Evolutionary conservation across 1,284 basidiomycete species (phyloP).

Genomic region (Malassezia psittaci): DNA sequence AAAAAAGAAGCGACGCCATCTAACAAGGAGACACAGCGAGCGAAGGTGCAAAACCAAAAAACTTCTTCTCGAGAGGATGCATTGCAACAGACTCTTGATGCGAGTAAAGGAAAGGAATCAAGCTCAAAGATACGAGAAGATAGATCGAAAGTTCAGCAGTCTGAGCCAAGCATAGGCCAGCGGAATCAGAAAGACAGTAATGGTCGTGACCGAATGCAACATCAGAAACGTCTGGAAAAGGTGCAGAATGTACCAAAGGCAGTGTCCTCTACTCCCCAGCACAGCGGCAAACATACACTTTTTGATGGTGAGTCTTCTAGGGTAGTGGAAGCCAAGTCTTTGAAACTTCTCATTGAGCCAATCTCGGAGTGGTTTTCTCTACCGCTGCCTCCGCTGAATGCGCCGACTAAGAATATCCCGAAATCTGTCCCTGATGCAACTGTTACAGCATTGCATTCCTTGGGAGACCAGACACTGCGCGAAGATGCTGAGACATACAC

Average conservation of each 20-base stretch:
- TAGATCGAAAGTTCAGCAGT: neutral
- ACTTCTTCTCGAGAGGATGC: neutral
- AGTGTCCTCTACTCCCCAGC: too few relatives aligned
- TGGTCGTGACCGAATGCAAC: neutral
- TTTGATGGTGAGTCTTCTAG: conserved; percentile 28
- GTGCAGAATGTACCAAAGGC: neutral
- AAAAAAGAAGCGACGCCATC: neutral
- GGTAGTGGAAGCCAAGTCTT: neutral
- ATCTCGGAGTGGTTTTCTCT: conserved; percentile 27
- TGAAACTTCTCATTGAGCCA: conserved; percentile 25
- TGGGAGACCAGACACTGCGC: conserved; percentile 26
- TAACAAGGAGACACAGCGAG: neutral
- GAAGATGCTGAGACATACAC: conserved; percentile 34
- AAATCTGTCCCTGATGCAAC: conserved; percentile 14
- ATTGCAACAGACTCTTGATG: too few relatives aligned
- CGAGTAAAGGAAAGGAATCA: neutral
- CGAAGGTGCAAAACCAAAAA: neutral
- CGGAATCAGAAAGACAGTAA: neutral
- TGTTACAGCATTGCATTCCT: conserved; percentile 27
- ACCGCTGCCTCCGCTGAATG: conserved; percentile 20
- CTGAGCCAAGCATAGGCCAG: conserved; percentile 3
- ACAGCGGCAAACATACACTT: conserved; percentile 16
- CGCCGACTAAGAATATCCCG: conserved; percentile 9
- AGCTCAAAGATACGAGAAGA: neutral
- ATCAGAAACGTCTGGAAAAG: neutral